These are phyloP conservation scores for Larix sibirica DNA, from an alignment of 83 land plant genomes.

Conservation along the genomic window DNA sequence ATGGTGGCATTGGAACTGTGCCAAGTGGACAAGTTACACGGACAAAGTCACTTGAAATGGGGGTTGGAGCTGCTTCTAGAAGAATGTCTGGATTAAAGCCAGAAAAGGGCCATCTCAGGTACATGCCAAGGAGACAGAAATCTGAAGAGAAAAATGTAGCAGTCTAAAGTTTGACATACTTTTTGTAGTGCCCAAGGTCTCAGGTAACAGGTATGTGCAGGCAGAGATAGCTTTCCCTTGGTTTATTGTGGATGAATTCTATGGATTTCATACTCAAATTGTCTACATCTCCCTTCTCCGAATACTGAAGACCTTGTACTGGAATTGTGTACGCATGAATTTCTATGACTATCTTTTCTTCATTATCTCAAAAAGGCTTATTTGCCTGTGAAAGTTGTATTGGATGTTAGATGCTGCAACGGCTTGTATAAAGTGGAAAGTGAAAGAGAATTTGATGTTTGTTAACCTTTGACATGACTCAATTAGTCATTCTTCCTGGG, in stretches of 20 bases:
- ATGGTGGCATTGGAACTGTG: background rate
- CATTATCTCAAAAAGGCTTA: background rate
- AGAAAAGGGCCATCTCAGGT: conserved; percentile 6
- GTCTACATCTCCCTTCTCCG: background rate
- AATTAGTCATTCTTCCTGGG: background rate
- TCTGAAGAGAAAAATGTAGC: background rate
- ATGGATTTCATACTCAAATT: background rate
- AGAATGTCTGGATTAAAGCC: background rate
- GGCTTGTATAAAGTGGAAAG: conserved; percentile 17
- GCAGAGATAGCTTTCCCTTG: background rate
- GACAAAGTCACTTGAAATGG: background rate
- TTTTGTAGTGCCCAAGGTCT: conserved; percentile 3
- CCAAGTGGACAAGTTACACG: background rate
- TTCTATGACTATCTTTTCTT: background rate
- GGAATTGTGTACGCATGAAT: background rate
- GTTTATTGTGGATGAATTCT: conserved; percentile 7
- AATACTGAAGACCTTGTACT: background rate
- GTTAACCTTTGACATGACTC: background rate
- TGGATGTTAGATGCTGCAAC: conserved; percentile 12
- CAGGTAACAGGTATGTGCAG: background rate
- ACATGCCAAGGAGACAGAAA: conserved; percentile 8
- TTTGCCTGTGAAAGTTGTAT: conserved; percentile 11
- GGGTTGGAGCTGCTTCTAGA: background rate
- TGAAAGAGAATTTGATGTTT: conserved; percentile 12
- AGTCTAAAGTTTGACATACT: background rate